Conservation (phyloP, 257 asterid species). For the Leonotis leonurus region DNA sequence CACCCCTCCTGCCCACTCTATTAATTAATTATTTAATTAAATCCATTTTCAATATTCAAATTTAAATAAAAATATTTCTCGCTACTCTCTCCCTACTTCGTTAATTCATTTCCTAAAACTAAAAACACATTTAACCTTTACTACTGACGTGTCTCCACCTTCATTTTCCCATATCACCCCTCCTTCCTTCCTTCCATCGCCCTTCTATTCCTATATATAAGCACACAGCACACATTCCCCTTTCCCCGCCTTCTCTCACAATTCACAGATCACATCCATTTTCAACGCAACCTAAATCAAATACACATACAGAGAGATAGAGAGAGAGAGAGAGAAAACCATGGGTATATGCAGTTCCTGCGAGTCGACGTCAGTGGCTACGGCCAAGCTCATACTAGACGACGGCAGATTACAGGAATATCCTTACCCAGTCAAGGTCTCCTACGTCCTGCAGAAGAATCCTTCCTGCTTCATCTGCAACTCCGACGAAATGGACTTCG, state of each 20-base stretch:
- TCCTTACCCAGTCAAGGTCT: conserved; percentile 68
- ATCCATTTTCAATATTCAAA: too few species aligned
- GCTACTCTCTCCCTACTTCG: too few species aligned
- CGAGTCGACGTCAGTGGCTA: conserved; percentile 60
- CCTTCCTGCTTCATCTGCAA: conserved; percentile 72
- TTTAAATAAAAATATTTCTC: too few species aligned
- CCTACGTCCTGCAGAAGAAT: conserved; percentile 55
- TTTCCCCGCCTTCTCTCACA: background rate
- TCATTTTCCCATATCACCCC: conserved; percentile 37
- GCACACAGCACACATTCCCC: background rate
- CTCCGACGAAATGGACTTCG: conserved; percentile 92
- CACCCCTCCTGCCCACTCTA: conserved; percentile 35
- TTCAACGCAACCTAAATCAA: background rate
- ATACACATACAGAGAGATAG: background rate
- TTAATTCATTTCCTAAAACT: too few species aligned
- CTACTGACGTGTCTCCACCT: conserved; percentile 48
- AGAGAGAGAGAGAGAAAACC: background rate
- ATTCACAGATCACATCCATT: background rate
- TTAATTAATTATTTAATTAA: too few species aligned
- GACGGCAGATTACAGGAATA: conserved; percentile 84
- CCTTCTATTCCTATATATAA: conserved; percentile 18
- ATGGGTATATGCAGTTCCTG: conserved; percentile 90
- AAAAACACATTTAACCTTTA: background rate
- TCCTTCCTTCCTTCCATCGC: too few species aligned
- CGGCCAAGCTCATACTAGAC: conserved; percentile 61